phyloP scores from a whole-genome alignment of 805 yeast species.

The Lipomyces chichibuensis region DNA sequence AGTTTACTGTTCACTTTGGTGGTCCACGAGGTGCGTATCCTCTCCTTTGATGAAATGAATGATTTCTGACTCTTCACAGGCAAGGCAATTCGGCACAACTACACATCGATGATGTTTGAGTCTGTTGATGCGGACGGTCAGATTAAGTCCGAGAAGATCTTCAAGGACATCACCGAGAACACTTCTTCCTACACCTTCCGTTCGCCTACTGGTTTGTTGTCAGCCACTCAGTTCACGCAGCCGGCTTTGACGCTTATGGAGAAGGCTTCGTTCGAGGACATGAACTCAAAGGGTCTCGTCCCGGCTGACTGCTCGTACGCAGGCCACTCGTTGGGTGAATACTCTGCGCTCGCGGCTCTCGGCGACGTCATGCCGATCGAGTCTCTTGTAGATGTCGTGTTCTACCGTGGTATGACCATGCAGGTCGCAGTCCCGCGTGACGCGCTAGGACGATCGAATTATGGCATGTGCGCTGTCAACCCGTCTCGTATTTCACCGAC shows the following conservation, averaged over 20 bases:
- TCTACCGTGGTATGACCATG: conserved; percentile 99
- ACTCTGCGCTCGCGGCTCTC: conserved; percentile 93
- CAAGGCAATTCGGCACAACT: conserved; percentile 90
- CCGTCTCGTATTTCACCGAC: conserved; percentile 90
- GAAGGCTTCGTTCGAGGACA: conserved; percentile 97
- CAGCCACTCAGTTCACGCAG: conserved; percentile 99
- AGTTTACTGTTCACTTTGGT: conserved; percentile 93
- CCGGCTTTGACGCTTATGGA: conserved; percentile 99
- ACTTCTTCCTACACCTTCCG: conserved; percentile 86
- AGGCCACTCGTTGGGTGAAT: conserved; percentile 99
- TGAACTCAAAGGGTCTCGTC: conserved; percentile 92
- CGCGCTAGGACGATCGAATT: conserved; percentile 90
- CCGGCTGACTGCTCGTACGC: conserved; percentile 94
- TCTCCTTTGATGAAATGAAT: not conserved
- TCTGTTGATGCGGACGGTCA: conserved; percentile 83
- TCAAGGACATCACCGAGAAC: conserved; percentile 82
- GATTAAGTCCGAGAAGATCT: conserved; percentile 88
- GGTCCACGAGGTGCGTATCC: conserved; percentile 77
- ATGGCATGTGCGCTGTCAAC: conserved; percentile 98
- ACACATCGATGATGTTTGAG: conserved; percentile 96
- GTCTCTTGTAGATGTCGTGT: conserved; percentile 49
- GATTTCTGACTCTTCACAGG: conserved; percentile 8
- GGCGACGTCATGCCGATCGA: conserved; percentile 99
- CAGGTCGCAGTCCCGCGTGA: conserved; percentile 99
- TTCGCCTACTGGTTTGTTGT: conserved; percentile 91